Percentiles rank a stretch among this genome's conserved stretches.
phyloP scores from a whole-genome alignment of 352 stramenopile species.

The Phytophthora rubi region DNA sequence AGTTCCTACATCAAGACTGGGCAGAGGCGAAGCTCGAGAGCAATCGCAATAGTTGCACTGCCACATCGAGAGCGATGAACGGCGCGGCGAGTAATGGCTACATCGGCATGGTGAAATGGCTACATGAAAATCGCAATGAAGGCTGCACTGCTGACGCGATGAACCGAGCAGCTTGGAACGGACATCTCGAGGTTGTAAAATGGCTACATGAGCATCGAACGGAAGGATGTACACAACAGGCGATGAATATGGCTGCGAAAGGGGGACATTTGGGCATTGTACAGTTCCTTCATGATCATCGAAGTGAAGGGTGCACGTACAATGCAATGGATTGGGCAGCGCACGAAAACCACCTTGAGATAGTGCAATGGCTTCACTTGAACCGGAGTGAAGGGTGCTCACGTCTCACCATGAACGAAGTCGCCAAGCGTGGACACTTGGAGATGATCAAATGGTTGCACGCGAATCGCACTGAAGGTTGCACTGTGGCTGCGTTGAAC shows the following conservation, averaged over 20 bases:
- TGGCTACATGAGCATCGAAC: conserved; percentile 35
- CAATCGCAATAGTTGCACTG: conserved; percentile 26
- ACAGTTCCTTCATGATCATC: conserved; percentile 36
- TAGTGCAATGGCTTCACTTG: conserved; percentile 37
- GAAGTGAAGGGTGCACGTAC: conserved; percentile 40
- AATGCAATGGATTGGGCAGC: conserved; percentile 45
- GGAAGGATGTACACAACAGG: conserved; percentile 39
- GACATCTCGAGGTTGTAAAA: conserved; percentile 30
- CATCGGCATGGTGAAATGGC: conserved; percentile 37
- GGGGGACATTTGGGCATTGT: conserved; percentile 39
- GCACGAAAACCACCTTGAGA: conserved; percentile 29
- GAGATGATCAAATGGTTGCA: conserved; percentile 40
- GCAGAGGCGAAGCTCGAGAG: conserved; percentile 11
- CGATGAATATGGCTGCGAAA: conserved; percentile 43
- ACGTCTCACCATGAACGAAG: conserved; percentile 39
- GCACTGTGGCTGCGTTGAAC: conserved; percentile 36
- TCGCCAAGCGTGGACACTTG: conserved; percentile 35
- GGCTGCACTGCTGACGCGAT: conserved; percentile 41
- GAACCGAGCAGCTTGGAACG: conserved; percentile 39
- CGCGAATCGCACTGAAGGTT: conserved; percentile 32
- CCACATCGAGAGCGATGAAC: conserved; percentile 35
- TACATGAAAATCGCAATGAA: conserved; percentile 34
- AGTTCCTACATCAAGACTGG: conserved; percentile 36
- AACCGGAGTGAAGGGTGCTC: conserved; percentile 44
- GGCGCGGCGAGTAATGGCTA: conserved; percentile 33